These are phyloP conservation scores for Neofusicoccum cordaticola DNA, from an alignment of 2,329 filamentous ascomycete genomes.

Conservation along the genomic window DNA sequence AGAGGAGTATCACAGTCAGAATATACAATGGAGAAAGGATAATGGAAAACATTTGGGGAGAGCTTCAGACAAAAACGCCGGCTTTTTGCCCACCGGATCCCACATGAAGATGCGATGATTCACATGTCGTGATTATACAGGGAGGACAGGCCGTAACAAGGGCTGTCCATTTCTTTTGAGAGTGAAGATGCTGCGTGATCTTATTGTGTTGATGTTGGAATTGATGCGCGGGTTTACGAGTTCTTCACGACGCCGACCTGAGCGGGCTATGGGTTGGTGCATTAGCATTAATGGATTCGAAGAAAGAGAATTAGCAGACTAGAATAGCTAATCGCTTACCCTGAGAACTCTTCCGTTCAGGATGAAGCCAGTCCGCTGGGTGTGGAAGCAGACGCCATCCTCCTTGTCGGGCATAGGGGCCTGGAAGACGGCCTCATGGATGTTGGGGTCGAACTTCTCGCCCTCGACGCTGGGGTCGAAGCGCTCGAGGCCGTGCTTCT, in stretches of 20 bases:
- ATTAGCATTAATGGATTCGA: not conserved
- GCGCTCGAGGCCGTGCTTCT: constrained; percentile 91
- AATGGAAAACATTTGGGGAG: not conserved
- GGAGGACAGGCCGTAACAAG: not conserved
- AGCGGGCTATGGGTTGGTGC: constrained; percentile 58
- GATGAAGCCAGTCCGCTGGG: constrained; percentile 93
- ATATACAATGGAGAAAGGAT: not conserved
- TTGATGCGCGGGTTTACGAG: constrained; percentile 34
- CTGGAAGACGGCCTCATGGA: constrained; percentile 96
- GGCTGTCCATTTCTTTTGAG: not conserved
- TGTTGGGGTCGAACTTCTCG: constrained; percentile 92
- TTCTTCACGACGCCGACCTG: constrained; percentile 98
- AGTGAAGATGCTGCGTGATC: not conserved
- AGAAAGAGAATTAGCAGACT: not conserved
- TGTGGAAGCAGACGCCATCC: constrained; percentile 84
- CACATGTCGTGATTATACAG: constrained; percentile 10
- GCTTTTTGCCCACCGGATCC: constrained; percentile 11
- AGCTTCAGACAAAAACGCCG: constrained; percentile 8
- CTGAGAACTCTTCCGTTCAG: constrained; percentile 87
- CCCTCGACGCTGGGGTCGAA: constrained; percentile 70
- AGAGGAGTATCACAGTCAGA: constrained; percentile 1
- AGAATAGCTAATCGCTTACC: constrained; percentile 36
- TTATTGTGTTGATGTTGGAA: not conserved
- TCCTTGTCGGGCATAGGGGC: constrained; percentile 83
- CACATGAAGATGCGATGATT: not conserved